Conservation (phyloP, 1,139 yeast genomes). For the Yamadazyma kanchanaburiensis region DNA sequence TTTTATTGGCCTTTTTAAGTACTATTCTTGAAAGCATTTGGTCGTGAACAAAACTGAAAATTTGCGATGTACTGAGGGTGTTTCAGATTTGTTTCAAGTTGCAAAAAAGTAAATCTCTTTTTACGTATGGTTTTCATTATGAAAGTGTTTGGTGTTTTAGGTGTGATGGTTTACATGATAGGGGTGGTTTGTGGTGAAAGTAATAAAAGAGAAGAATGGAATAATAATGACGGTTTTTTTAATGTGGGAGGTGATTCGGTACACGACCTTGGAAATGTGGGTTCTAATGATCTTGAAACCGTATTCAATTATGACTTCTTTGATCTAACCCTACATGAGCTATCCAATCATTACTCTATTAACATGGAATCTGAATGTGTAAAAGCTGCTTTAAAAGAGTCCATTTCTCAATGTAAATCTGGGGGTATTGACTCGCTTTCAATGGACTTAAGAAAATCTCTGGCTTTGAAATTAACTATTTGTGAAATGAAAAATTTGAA, state of each 20-base stretch:
- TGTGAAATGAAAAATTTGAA: constrained; percentile 53
- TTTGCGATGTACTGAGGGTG: constrained; percentile 4
- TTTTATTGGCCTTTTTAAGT: background rate
- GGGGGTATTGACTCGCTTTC: constrained; percentile 32
- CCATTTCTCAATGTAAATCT: constrained; percentile 25
- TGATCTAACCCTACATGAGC: no score
- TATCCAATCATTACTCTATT: no score
- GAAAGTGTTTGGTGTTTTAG: no score
- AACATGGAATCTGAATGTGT: constrained; percentile 18
- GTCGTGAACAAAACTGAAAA: constrained; percentile 1
- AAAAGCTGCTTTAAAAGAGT: constrained; percentile 20
- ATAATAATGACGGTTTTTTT: no score
- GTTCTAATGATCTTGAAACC: no score
- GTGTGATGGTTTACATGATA: no score
- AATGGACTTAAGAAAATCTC: constrained; percentile 24
- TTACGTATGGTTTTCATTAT: no score
- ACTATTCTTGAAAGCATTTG: constrained; percentile 1
- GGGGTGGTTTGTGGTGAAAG: no score
- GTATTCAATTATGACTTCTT: no score
- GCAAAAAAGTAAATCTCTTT: no score
- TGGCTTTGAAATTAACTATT: constrained; percentile 48
- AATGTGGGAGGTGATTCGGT: no score
- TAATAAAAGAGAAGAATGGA: no score
- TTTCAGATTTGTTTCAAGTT: constrained; percentile 9
- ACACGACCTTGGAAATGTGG: constrained; percentile 5